Percentiles rank a stretch among this genome's conserved stretches.
Conservation (phyloP, 768 basidiomycete genomes). For the Cantharellus anzutake region DNA sequence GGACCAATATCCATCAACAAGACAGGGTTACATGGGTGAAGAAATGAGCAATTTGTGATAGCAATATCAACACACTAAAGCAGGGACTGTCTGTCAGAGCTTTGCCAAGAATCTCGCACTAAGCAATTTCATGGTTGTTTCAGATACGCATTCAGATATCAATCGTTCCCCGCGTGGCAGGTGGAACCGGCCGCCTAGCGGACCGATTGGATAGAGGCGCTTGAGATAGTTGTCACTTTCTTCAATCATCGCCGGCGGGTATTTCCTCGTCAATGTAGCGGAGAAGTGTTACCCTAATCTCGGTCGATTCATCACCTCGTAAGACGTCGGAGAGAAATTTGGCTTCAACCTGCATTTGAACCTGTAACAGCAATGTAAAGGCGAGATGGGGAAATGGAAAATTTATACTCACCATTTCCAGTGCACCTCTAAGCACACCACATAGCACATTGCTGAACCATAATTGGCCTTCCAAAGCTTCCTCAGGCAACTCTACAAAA, state of each 20-base stretch:
- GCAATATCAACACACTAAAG: too few relatives aligned
- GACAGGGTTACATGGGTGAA: too few relatives aligned
- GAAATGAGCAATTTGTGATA: too few relatives aligned
- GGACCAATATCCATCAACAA: too few relatives aligned
- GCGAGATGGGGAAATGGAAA: background rate
- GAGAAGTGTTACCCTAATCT: constrained; percentile 76
- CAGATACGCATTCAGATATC: too few relatives aligned
- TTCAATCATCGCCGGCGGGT: constrained; percentile 72
- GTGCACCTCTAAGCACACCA: constrained; percentile 76
- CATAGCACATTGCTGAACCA: constrained; percentile 97
- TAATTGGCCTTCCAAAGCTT: constrained; percentile 69
- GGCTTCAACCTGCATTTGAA: constrained; percentile 88
- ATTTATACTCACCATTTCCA: constrained; percentile 71
- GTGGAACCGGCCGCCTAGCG: too few relatives aligned
- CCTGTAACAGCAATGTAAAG: constrained; percentile 26
- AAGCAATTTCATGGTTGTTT: too few relatives aligned
- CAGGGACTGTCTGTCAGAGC: too few relatives aligned
- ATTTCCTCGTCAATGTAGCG: constrained; percentile 88
- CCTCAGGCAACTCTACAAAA: constrained; percentile 91
- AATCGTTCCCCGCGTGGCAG: too few relatives aligned
- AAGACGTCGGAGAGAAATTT: constrained; percentile 80
- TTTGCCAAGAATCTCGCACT: too few relatives aligned
- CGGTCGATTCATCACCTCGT: constrained; percentile 85
- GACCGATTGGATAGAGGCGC: too few relatives aligned
- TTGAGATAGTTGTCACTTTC: too few relatives aligned